These are phyloP conservation scores for Penicillium brevicompactum DNA, from an alignment of 2,329 filamentous ascomycete genomes.

Conservation along the genomic window DNA sequence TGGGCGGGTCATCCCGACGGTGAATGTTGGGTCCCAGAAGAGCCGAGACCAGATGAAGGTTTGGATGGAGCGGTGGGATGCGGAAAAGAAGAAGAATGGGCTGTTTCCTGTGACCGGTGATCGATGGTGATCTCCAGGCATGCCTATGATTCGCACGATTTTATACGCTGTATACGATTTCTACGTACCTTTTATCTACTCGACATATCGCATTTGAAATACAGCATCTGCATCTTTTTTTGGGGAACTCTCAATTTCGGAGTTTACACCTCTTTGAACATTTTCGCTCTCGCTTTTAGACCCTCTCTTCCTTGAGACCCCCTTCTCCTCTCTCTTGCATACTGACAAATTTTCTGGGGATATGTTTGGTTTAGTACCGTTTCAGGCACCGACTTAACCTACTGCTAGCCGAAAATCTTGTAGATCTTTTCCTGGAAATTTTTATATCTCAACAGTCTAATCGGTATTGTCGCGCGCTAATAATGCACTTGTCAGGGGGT, in stretches of 20 bases:
- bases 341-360: not conserved
- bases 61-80: conserved; percentile 67
- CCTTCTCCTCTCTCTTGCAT: not conserved
- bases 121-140: conserved; percentile 25
- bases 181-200: not conserved
- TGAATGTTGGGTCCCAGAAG: conserved; percentile 74
- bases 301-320: not conserved
- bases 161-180: not conserved
- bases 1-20: conserved; percentile 88
- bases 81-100: conserved; percentile 64
- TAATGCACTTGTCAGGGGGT: conserved; percentile 5
- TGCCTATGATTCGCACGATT: not conserved
- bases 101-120: conserved; percentile 52
- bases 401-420: not conserved
- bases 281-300: conserved; percentile 1
- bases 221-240: not conserved
- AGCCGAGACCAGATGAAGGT: conserved; percentile 66
- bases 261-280: not conserved
- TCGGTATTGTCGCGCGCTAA: conserved; percentile 6
- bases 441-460: not conserved
- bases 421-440: not conserved
- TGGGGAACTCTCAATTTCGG: not conserved
- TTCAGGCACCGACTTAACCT: not conserved
- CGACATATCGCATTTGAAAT: not conserved
- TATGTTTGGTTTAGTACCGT: not conserved